A percentile compares a stretch with the other conserved stretches of the same genome.
These are phyloP conservation scores for Coemansia sp. DNA, from an alignment of 192 early-diverging fungal genomes.

Conservation along the genomic window DNA sequence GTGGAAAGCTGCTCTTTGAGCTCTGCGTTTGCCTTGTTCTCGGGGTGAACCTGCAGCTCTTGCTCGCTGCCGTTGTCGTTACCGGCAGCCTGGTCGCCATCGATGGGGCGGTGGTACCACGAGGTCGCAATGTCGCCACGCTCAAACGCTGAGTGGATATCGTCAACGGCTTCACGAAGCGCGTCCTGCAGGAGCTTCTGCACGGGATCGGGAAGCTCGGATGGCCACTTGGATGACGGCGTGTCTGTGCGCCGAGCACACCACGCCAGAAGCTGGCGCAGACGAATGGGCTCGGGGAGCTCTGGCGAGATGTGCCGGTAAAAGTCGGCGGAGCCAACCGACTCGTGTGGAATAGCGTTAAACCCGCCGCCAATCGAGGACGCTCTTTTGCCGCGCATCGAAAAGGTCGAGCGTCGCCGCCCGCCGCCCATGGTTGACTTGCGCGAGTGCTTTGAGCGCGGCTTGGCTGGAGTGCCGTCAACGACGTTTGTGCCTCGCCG, in stretches of 20 bases:
- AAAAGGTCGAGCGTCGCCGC: slow-evolving; percentile 58
- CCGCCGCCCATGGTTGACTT: slow-evolving; percentile 34
- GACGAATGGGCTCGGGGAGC: slow-evolving; percentile 62
- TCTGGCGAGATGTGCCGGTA: slow-evolving; percentile 70
- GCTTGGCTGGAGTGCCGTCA: background rate
- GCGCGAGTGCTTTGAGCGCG: slow-evolving; percentile 9
- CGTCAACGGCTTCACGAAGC: slow-evolving; percentile 37
- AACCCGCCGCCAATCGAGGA: slow-evolving; percentile 61
- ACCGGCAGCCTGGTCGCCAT: background rate
- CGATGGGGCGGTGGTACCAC: slow-evolving; percentile 51
- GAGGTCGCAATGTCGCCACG: slow-evolving; percentile 46
- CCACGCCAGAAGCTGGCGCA: slow-evolving; percentile 72
- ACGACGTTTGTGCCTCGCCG: slow-evolving; percentile 8
- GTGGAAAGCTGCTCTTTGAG: slow-evolving; percentile 21
- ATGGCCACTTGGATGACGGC: slow-evolving; percentile 13
- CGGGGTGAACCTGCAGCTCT: slow-evolving; percentile 35
- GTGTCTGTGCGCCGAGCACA: slow-evolving; percentile 53
- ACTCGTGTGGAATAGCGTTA: slow-evolving; percentile 62
- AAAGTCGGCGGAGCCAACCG: slow-evolving; percentile 59
- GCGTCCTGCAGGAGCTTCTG: slow-evolving; percentile 28
- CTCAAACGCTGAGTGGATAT: slow-evolving; percentile 49
- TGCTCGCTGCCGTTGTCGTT: background rate
- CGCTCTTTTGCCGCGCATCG: slow-evolving; percentile 59
- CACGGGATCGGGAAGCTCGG: slow-evolving; percentile 22
- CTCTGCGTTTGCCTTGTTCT: slow-evolving; percentile 39